Evolutionary conservation across 139 green algal species (phyloP).

Genomic region (Chlorella vulgaris): DNA sequence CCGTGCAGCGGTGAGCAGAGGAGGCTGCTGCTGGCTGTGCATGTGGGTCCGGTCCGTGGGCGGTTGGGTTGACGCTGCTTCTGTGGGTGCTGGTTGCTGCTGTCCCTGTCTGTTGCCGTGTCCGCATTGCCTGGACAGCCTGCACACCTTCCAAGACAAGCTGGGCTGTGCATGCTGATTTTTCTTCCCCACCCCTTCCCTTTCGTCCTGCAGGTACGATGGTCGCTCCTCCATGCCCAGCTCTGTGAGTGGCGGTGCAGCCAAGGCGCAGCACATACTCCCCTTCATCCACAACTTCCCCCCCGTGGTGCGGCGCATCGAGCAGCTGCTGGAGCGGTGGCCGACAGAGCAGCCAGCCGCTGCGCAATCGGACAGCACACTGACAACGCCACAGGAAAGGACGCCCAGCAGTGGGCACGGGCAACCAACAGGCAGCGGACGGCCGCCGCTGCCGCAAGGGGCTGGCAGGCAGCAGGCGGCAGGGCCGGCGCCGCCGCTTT

Average conservation of each 20-base stretch:
- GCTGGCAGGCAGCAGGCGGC: background rate
- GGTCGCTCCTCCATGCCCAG: background rate
- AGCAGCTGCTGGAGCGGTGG: constrained; percentile 38
- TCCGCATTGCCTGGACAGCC: no score
- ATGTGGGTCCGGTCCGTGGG: no score
- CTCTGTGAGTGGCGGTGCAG: constrained; percentile 7
- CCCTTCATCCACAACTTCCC: constrained; percentile 59
- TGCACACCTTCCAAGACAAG: no score
- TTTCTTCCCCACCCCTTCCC: background rate
- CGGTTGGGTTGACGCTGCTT: no score
- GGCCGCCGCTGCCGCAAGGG: background rate
- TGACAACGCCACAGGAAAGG: background rate
- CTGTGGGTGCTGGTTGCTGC: background rate
- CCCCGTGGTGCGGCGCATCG: constrained; percentile 31
- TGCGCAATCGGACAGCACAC: background rate
- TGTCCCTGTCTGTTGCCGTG: no score
- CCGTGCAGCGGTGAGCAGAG: constrained; percentile 24
- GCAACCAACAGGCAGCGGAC: background rate
- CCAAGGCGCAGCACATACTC: constrained; percentile 52
- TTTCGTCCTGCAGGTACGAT: constrained; percentile 9
- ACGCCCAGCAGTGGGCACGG: background rate
- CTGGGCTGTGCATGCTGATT: background rate
- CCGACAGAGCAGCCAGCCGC: background rate
- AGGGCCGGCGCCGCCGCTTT: background rate
- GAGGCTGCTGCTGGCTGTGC: background rate